Evolutionary conservation across 371 early-diverging fungal genomes (phyloP), one percentile per base, ranked within the genome.

Genomic region (Mucor irregularis): DNA sequence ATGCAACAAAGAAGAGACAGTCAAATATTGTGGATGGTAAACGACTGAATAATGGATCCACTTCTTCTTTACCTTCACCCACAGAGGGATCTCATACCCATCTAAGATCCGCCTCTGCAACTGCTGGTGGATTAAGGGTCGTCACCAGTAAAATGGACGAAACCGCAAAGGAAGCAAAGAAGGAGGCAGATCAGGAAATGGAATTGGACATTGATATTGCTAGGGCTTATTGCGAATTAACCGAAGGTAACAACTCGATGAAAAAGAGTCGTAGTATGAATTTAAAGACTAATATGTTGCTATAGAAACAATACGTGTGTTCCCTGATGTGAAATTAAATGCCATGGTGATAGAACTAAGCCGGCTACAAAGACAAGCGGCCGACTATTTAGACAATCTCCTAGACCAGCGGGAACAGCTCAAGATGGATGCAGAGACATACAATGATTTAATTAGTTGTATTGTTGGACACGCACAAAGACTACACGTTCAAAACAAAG

Each of bases 391-490:
- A n/a, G 80, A 80, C 13, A 81, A 82, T 58, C 80, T 90, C 69
- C 73, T 92, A 50, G 93, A 92, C 65, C 85, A 90, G 58, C 83
- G 87, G 40, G 93, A 92, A 58, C 89, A 90, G 56, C 74, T 91
- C 50, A 76, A 89, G 51, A 91, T 92, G 91, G 93, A 92, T 65
- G 87, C 90, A 19, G 93, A 92, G 49, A 90, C 90, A 53, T 91
- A 91, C 68, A 91, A 92, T 58, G 89, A 90, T 65, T 79, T 92
- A 81, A 92, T 92, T 58, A 89, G 87, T 25, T 87, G 87, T 34
- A 75, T 92, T 40, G 90, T 91, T 4, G 87, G 83, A 11, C 84
- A 85, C 49, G 87, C 87, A 4, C 85, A 84, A 49, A 69, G 83
- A 52, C 64, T 86, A 29, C 66, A 74, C 21, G 75, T 74, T 28